Evolutionary conservation across 2,329 filamentous ascomycete genomes (phyloP), one percentile per base, ranked within the genome.

Genomic region (Colletotrichum echinochloae): DNA sequence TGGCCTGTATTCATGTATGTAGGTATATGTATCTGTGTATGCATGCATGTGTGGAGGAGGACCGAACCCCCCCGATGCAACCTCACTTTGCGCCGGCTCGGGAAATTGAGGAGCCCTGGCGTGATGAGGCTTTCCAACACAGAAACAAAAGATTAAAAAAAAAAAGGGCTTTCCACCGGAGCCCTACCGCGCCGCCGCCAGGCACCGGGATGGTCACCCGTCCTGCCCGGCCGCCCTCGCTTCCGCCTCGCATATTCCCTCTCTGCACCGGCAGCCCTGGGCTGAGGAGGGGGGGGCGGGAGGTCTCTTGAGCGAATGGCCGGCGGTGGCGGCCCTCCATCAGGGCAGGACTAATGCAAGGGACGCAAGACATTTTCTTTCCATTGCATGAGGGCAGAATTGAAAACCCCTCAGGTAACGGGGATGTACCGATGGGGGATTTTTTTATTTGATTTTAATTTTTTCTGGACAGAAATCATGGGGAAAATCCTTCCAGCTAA

Each of bases 281-380:
- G n/a, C n/a, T n/a, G n/a, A n/a, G n/a, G n/a, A n/a, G n/a, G n/a
- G n/a, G n/a, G n/a, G n/a, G n/a, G n/a, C n/a, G n/a, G 44, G 12
- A 14, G 39, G 51, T 7, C 28, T 18, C 23, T n/a, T 12, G 14
- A 59, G 46, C 68, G 65, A 69, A 71, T 71, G 37, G 65, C n/a
- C 35, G 20, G 37, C 35, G 16, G n/a, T 26, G 16, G 4, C 65
- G 63, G 41, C 51, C 65, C 68, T 59, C 68, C 68, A 69, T 46
- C 65, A 69, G 52, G 54, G 54, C 39, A 56, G 20, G 41, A 37
- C 68, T 71, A 71, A 71, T 71, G 68, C 68, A 71, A 70, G 68
- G 68, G 23, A 70, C 66, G 39, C 41, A 56, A 70, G 66, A 61
- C 49, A 54, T 35, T n/a, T n/a, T 44, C 3, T 18, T 48, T 6